phyloP scores from a whole-genome alignment of 495 filamentous ascomycete species.

The Penicillium odoratum region DNA sequence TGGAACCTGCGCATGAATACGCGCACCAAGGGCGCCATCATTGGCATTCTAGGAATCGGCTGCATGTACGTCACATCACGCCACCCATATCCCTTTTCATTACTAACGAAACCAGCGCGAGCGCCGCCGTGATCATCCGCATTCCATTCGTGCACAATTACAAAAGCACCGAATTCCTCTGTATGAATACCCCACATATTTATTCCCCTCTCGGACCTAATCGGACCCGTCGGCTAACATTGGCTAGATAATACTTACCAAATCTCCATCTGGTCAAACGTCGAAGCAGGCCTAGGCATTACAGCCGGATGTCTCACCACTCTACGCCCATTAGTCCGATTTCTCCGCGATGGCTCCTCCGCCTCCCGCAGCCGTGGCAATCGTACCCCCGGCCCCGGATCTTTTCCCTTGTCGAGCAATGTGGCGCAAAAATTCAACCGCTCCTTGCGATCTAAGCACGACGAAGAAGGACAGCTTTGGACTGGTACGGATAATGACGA shows the following conservation, averaged over 20 bases:
- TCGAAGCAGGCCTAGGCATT: conserved; percentile 42
- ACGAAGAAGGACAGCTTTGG: conserved; percentile 21
- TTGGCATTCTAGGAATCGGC: conserved; percentile 32
- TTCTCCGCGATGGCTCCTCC: conserved; percentile 30
- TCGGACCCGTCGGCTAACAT: background rate
- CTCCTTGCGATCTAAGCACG: conserved; percentile 12
- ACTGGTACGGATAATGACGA: conserved; percentile 23
- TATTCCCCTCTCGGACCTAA: background rate
- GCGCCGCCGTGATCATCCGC: conserved; percentile 36
- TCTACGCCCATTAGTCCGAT: conserved; percentile 39
- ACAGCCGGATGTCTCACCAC: conserved; percentile 41
- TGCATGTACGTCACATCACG: conserved; percentile 28
- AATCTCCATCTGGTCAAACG: conserved; percentile 42
- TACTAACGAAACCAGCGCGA: conserved; percentile 24
- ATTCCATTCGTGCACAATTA: conserved; percentile 34
- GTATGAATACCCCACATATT: conserved; percentile 12
- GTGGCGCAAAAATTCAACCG: conserved; percentile 15
- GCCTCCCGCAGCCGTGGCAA: conserved; percentile 15
- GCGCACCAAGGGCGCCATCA: conserved; percentile 29
- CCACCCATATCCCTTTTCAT: conserved; percentile 5
- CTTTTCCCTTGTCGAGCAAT: conserved; percentile 23
- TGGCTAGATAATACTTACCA: conserved; percentile 32
- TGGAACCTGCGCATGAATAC: conserved; percentile 32
- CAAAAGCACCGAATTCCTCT: conserved; percentile 32
- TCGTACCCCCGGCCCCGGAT: conserved; percentile 15